A percentile compares a stretch with the other conserved stretches of the same genome.
Evolutionary conservation across 2,329 filamentous ascomycete genomes (phyloP).

Genomic region (Verticillium alfalfae): DNA sequence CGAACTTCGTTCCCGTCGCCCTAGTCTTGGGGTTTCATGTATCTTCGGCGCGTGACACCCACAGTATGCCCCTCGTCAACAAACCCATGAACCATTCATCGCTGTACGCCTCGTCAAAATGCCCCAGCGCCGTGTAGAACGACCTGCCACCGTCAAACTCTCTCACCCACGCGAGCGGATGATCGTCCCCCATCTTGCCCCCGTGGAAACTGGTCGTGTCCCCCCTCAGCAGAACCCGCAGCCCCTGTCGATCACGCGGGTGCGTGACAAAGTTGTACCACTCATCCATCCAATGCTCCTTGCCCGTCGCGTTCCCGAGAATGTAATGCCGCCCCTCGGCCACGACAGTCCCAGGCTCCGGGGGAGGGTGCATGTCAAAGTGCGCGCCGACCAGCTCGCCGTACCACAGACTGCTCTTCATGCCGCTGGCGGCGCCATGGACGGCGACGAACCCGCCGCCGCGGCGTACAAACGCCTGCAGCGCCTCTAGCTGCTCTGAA

Average conservation of each 20-base stretch:
- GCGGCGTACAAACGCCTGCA: conserved; percentile 23
- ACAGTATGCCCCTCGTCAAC: conserved; percentile 7
- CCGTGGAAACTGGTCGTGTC: conserved; percentile 28
- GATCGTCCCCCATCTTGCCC: conserved; percentile 26
- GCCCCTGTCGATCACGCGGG: conserved; percentile 16
- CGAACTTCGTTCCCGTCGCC: not conserved
- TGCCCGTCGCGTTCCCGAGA: conserved; percentile 10
- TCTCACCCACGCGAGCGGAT: conserved; percentile 33
- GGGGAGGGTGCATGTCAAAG: conserved; percentile 30
- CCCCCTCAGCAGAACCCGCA: conserved; percentile 27
- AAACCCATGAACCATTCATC: conserved; percentile 17
- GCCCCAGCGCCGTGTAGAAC: conserved; percentile 35
- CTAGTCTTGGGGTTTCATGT: not conserved
- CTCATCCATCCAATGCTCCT: conserved; percentile 28
- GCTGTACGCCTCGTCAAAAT: conserved; percentile 32
- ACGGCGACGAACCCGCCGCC: conserved; percentile 33
- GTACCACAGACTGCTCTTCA: conserved; percentile 28
- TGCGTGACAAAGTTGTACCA: conserved; percentile 35
- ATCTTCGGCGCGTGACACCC: conserved; percentile 5
- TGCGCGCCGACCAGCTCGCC: conserved; percentile 28
- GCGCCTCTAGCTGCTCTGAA: conserved; percentile 20
- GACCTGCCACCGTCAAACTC: conserved; percentile 29
- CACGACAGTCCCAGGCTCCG: conserved; percentile 23
- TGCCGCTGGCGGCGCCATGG: conserved; percentile 29
- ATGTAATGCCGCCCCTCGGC: conserved; percentile 25